Percentiles rank a stretch among this genome's conserved stretches.
Evolutionary conservation across 2,329 filamentous ascomycete species (phyloP).

Genomic region (Hortaea werneckii): DNA sequence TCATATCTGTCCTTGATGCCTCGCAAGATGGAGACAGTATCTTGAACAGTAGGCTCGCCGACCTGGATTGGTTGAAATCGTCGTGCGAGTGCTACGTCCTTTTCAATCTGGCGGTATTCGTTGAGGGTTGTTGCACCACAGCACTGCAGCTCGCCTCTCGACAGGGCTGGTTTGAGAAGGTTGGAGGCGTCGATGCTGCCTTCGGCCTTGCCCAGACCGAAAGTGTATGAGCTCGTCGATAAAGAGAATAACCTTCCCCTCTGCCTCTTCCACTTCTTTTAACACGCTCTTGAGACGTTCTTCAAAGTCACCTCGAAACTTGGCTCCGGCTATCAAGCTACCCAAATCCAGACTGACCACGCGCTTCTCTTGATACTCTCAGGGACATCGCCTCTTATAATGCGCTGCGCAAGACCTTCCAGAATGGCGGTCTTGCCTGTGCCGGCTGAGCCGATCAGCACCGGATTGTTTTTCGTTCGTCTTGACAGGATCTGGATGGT

Average conservation of each 20-base stretch:
- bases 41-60: conserved; percentile 80
- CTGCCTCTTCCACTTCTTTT: conserved; percentile 79
- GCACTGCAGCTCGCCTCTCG: conserved; percentile 85
- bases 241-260: conserved; percentile 87
- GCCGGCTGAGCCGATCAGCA: conserved; percentile 82
- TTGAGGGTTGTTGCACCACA: conserved; percentile 88
- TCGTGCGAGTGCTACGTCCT: conserved; percentile 84
- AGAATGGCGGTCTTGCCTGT: conserved; percentile 91
- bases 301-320: conserved; percentile 93
- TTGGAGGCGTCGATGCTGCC: conserved; percentile 96
- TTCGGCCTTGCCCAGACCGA: conserved; percentile 89
- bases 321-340: conserved; percentile 87
- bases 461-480: conserved; percentile 90
- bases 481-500: conserved; percentile 90
- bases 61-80: conserved; percentile 92
- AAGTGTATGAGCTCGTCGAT: conserved; percentile 90
- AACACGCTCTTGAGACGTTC: conserved; percentile 84
- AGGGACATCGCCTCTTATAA: conserved; percentile 84
- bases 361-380: conserved; percentile 88
- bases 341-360: conserved; percentile 84
- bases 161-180: conserved; percentile 84
- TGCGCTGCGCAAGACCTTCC: conserved; percentile 80
- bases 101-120: conserved; percentile 90
- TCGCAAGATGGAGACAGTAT: conserved; percentile 88
- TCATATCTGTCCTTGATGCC: conserved; percentile 98